Conservation (phyloP, 768 basidiomycete species). For the Kwoniella shandongensis region DNA sequence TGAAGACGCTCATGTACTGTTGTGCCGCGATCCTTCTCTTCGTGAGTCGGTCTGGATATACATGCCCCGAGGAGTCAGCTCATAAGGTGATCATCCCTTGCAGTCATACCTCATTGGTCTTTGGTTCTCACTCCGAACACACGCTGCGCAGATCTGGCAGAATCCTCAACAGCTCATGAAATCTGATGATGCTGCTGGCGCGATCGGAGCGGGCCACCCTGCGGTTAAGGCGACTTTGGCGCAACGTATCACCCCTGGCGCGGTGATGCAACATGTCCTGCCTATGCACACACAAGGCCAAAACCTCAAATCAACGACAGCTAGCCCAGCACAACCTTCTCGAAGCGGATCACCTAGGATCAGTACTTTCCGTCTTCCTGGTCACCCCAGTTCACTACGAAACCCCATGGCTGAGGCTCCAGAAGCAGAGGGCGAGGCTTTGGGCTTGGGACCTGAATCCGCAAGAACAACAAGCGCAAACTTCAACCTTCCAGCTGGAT, state of each 20-base stretch:
- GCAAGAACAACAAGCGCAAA: slow-evolving; percentile 7
- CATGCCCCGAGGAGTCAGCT: neutral
- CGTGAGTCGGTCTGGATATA: slow-evolving; percentile 59
- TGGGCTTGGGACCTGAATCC: slow-evolving; percentile 47
- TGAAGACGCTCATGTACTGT: slow-evolving; percentile 92
- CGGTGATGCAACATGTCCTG: slow-evolving; percentile 48
- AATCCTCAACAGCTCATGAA: slow-evolving; percentile 67
- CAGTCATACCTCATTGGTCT: slow-evolving; percentile 95
- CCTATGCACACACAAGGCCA: slow-evolving; percentile 31
- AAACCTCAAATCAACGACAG: slow-evolving; percentile 35
- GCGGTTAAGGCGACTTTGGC: slow-evolving; percentile 49
- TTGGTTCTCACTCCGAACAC: slow-evolving; percentile 98
- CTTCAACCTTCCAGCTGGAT: slow-evolving; percentile 54
- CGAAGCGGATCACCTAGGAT: slow-evolving; percentile 13
- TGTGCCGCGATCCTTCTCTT: slow-evolving; percentile 87
- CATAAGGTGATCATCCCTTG: neutral
- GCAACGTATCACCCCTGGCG: slow-evolving; percentile 53
- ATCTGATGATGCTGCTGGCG: slow-evolving; percentile 43
- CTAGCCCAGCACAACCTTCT: slow-evolving; percentile 34
- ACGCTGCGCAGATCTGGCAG: slow-evolving; percentile 98
- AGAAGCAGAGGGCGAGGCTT: neutral
- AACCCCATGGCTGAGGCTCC: neutral
- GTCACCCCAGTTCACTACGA: slow-evolving; percentile 1
- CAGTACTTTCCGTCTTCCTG: slow-evolving; percentile 1
- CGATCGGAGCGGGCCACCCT: slow-evolving; percentile 42